Evolutionary conservation across 768 basidiomycete genomes (phyloP).

Genomic region (Xerocomus spinulosus): DNA sequence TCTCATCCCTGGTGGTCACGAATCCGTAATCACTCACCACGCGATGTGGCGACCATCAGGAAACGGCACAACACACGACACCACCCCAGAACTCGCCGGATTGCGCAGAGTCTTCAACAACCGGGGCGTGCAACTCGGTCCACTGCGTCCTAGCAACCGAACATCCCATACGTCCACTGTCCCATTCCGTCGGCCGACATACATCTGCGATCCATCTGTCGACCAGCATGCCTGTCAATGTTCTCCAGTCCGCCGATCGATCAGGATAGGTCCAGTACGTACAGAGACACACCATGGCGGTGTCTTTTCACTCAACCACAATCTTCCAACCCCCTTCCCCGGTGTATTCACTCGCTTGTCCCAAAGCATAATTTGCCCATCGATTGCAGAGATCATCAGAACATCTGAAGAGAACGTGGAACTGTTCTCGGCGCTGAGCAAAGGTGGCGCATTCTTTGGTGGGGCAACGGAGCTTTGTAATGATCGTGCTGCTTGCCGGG

Average conservation of each 20-base stretch:
- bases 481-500: slow-evolving; percentile 24
- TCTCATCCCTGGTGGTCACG: slow-evolving; percentile 16
- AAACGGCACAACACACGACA: slow-evolving; percentile 87
- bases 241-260: slow-evolving; percentile 2
- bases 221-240: slow-evolving; percentile 87
- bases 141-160: slow-evolving; percentile 66
- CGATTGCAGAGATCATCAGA: slow-evolving; percentile 83
- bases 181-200: slow-evolving; percentile 87
- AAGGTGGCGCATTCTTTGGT: slow-evolving; percentile 73
- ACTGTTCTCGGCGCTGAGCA: slow-evolving; percentile 60
- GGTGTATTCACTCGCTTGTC: slow-evolving; percentile 68
- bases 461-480: slow-evolving; percentile 41
- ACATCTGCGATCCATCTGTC: slow-evolving; percentile 78
- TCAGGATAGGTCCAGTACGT: slow-evolving; percentile 27
- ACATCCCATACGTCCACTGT: slow-evolving; percentile 94
- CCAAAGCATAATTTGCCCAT: slow-evolving; percentile 91
- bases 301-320: slow-evolving; percentile 88
- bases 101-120: slow-evolving; percentile 80
- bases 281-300: slow-evolving; percentile 97
- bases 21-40: slow-evolving; percentile 51
- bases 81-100: slow-evolving; percentile 83
- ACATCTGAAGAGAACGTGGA: slow-evolving; percentile 72
- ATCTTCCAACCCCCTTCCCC: slow-evolving; percentile 71
- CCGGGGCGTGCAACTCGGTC: slow-evolving; percentile 62
- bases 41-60: slow-evolving; percentile 91